A percentile compares a stretch with the other conserved stretches of the same genome.
phyloP scores from a whole-genome alignment of 352 stramenopile species.

The Phytophthora fragariaefolia region DNA sequence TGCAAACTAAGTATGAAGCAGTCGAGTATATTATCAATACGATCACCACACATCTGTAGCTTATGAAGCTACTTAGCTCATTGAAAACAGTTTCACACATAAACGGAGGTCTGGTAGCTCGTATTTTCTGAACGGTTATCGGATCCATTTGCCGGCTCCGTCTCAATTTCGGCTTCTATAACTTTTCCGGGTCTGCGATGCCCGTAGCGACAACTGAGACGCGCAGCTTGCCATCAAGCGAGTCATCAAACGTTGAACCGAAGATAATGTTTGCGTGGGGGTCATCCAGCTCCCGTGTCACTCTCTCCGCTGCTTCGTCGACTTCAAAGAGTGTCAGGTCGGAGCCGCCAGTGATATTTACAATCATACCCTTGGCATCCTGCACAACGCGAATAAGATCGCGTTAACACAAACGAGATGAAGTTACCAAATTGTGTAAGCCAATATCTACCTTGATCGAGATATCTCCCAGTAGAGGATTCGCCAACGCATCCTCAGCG shows the following conservation, averaged over 20 bases:
- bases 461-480: constrained; percentile 90
- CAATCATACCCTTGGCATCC: constrained; percentile 93
- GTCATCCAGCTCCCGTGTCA: constrained; percentile 90
- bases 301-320: constrained; percentile 85
- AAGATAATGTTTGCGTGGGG: constrained; percentile 91
- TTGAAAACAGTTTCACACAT: constrained; percentile 6
- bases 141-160: background rate
- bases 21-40: constrained; percentile 41
- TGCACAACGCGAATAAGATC: constrained; percentile 20
- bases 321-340: constrained; percentile 95
- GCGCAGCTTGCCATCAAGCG: constrained; percentile 79
- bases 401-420: background rate
- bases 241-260: constrained; percentile 86
- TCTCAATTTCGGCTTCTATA: constrained; percentile 48
- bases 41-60: constrained; percentile 24
- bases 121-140: constrained; percentile 1
- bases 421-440: background rate
- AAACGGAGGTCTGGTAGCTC: constrained; percentile 7
- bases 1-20: constrained; percentile 52
- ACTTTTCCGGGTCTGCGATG: constrained; percentile 83
- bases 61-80: too few relatives aligned
- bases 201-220: constrained; percentile 89
- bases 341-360: constrained; percentile 95
- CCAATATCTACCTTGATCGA: constrained; percentile 71
- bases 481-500: constrained; percentile 87